Conservation (phyloP, 305 asterid genomes). For the Nicotiana rustica region DNA sequence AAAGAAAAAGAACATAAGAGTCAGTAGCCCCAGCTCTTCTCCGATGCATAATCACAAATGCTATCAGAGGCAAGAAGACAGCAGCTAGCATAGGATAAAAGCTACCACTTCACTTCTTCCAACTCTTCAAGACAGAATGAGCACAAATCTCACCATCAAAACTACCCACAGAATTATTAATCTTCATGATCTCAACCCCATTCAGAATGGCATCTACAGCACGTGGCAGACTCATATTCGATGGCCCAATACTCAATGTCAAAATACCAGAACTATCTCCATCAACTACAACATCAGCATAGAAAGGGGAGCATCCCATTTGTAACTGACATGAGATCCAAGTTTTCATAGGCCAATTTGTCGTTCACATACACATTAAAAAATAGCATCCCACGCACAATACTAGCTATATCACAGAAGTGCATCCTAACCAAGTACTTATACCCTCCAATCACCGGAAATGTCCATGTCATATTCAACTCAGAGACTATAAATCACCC, state of each 20-base stretch:
- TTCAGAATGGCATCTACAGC: slow-evolving; percentile 83
- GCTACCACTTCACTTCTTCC: slow-evolving; percentile 56
- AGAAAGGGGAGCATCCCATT: slow-evolving; percentile 69
- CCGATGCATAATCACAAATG: slow-evolving; percentile 59
- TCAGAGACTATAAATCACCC: slow-evolving; percentile 47
- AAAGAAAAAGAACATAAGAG: too few species aligned
- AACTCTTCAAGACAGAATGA: slow-evolving; percentile 57
- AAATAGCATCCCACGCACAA: slow-evolving; percentile 58
- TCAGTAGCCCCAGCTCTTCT: slow-evolving; percentile 46
- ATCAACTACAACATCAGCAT: slow-evolving; percentile 78
- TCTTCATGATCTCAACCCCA: slow-evolving; percentile 85
- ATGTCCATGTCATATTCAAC: slow-evolving; percentile 65
- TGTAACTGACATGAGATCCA: slow-evolving; percentile 70
- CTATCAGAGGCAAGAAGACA: slow-evolving; percentile 61
- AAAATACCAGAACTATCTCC: slow-evolving; percentile 49
- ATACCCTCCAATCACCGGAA: slow-evolving; percentile 65
- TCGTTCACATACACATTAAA: slow-evolving; percentile 85
- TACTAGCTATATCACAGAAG: slow-evolving; percentile 88
- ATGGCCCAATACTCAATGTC: slow-evolving; percentile 75
- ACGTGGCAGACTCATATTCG: slow-evolving; percentile 61
- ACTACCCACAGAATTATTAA: slow-evolving; percentile 78
- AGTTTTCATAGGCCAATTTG: slow-evolving; percentile 69
- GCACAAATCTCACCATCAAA: slow-evolving; percentile 72
- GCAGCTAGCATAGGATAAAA: slow-evolving; percentile 61
- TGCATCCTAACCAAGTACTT: slow-evolving; percentile 77